Percentiles rank a stretch among this genome's conserved stretches.
Evolutionary conservation across 176 grass and related monocot species (phyloP).

Genomic region (Dactylis glomerata): DNA sequence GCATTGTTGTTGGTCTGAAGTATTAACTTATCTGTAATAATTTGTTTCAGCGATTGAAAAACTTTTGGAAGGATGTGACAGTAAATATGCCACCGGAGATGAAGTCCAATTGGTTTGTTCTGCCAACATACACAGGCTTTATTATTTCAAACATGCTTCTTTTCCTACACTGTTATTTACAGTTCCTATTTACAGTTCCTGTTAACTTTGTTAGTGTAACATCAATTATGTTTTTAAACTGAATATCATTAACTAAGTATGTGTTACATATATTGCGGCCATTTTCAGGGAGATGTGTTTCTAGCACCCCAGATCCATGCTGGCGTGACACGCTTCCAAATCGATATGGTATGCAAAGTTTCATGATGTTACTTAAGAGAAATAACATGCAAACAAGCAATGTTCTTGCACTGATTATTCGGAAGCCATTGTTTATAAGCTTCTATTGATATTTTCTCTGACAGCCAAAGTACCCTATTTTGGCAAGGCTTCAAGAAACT

Average conservation of each 20-base stretch:
- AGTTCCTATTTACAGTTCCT: background rate
- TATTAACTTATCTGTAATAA: background rate
- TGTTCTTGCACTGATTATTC: background rate
- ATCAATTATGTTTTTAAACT: background rate
- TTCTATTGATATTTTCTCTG: background rate
- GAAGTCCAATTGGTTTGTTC: conserved; percentile 70
- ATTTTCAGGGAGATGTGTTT: conserved; percentile 70
- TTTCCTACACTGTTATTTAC: background rate
- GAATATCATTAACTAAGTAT: background rate
- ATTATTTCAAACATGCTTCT: conserved; percentile 7
- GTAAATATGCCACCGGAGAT: conserved; percentile 84
- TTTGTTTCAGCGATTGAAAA: conserved; percentile 70
- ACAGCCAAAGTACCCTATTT: conserved; percentile 8
- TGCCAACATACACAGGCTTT: background rate
- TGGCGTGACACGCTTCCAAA: conserved; percentile 54
- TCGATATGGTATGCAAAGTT: conserved; percentile 61
- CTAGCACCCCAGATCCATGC: conserved; percentile 63
- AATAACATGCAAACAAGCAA: background rate
- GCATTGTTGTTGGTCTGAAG: background rate
- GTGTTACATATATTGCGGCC: conserved; percentile 4
- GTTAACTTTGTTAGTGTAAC: background rate
- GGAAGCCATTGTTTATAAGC: background rate
- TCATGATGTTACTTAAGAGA: background rate
- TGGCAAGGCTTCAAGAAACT: conserved; percentile 6
- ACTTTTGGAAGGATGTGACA: conserved; percentile 55